Percentiles rank a stretch among this genome's conserved stretches.
Conservation (phyloP, 768 basidiomycete species). For the Trametes cinnabarina region DNA sequence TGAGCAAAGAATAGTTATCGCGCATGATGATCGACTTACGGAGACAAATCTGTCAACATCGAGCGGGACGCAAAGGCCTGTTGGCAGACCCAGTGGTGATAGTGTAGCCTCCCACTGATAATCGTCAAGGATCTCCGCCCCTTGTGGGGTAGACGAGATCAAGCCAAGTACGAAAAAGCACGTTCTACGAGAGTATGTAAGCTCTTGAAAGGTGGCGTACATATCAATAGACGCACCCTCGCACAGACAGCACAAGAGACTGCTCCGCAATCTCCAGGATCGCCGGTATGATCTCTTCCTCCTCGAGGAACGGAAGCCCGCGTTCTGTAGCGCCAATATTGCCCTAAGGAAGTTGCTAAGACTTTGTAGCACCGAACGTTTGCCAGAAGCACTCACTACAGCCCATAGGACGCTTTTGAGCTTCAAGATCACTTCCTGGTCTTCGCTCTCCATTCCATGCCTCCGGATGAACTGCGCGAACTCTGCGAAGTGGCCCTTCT, state of each 20-base stretch:
- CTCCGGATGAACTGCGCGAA: constrained; percentile 88
- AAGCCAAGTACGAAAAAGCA: constrained; percentile 95
- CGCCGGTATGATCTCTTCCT: constrained; percentile 88
- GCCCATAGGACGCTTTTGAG: constrained; percentile 97
- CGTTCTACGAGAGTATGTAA: constrained; percentile 55
- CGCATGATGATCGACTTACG: constrained; percentile 44
- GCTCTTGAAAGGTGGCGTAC: neutral
- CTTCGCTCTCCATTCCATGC: constrained; percentile 82
- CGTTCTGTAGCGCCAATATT: constrained; percentile 89
- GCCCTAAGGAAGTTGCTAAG: constrained; percentile 51
- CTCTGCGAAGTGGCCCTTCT: constrained; percentile 87
- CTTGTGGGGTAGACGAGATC: constrained; percentile 87
- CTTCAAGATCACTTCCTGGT: constrained; percentile 80
- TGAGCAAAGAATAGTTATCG: neutral
- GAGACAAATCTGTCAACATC: constrained; percentile 78
- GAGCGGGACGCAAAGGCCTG: constrained; percentile 88
- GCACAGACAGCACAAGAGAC: constrained; percentile 84
- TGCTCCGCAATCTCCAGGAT: constrained; percentile 90
- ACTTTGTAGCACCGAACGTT: neutral
- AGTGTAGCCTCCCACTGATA: constrained; percentile 91
- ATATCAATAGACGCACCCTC: constrained; percentile 64
- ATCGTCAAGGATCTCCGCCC: constrained; percentile 90
- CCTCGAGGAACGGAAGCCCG: constrained; percentile 92
- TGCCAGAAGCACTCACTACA: constrained; percentile 61
- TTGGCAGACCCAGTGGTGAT: constrained; percentile 81